phyloP scores from a whole-genome alignment of 192 early-diverging fungal genomes.

The Fimicolochytrium jonesii region DNA sequence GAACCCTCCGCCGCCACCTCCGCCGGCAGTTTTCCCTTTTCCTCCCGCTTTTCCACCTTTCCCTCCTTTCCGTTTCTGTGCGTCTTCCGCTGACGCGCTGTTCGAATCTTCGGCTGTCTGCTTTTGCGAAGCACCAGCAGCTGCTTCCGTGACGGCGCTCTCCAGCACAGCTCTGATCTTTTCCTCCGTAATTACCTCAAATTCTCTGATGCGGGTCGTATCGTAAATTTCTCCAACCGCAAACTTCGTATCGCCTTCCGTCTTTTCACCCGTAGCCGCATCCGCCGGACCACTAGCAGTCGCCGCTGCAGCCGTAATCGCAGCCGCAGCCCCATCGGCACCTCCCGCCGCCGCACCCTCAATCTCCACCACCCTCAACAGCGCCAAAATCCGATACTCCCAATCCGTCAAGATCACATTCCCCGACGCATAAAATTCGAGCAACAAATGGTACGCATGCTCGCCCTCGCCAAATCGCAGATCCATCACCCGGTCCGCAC shows the following conservation, averaged over 20 bases:
- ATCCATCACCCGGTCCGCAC: conserved; percentile 88
- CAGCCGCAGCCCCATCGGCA: background rate
- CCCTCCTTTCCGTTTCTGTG: background rate
- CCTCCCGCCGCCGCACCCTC: background rate
- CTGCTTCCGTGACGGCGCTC: background rate
- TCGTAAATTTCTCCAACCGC: conserved; percentile 83
- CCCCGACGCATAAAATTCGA: conserved; percentile 63
- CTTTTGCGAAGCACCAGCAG: background rate
- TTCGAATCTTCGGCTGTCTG: background rate
- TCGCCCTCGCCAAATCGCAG: conserved; percentile 81
- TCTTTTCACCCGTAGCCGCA: too few relatives aligned
- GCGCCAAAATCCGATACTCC: conserved; percentile 75
- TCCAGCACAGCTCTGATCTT: conserved; percentile 59
- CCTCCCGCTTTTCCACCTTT: background rate
- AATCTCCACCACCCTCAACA: conserved; percentile 73
- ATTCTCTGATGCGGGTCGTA: conserved; percentile 51
- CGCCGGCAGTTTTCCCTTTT: conserved; percentile 20
- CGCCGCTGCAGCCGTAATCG: background rate
- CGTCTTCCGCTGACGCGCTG: background rate
- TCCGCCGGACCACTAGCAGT: too few relatives aligned
- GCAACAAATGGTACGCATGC: conserved; percentile 45
- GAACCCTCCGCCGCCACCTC: conserved; percentile 1
- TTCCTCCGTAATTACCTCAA: conserved; percentile 49
- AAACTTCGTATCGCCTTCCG: conserved; percentile 47
- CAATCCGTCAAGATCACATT: conserved; percentile 95